Conservation (phyloP, 305 asterid genomes). For the Fraxinus sp. region DNA sequence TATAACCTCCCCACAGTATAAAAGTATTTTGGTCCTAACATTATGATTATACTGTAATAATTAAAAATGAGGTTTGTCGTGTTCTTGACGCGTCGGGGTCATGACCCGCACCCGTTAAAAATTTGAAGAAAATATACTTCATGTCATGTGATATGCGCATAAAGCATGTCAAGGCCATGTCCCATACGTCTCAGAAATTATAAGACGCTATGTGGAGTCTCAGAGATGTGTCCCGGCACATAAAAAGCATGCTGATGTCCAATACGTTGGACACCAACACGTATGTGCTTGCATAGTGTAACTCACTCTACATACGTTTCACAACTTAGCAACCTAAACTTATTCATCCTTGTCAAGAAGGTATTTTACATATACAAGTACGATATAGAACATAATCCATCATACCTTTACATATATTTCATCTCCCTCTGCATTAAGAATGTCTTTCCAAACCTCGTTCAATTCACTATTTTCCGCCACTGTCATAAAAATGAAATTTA, state of each 20-base stretch:
- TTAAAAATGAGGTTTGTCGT: background rate
- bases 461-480: slow-evolving; percentile 80
- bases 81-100: background rate
- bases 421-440: slow-evolving; percentile 87
- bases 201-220: background rate
- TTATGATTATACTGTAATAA: background rate
- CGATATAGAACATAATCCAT: background rate
- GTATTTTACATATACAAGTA: background rate
- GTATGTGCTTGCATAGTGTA: background rate
- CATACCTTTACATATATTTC: slow-evolving; percentile 90
- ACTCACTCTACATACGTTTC: background rate
- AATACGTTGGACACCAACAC: background rate
- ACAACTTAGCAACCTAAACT: background rate
- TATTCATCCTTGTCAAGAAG: background rate
- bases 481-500: slow-evolving; percentile 30
- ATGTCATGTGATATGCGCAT: background rate
- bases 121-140: background rate
- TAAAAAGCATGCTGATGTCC: background rate
- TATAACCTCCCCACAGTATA: background rate
- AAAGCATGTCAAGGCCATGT: background rate
- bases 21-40: background rate
- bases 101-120: background rate
- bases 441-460: slow-evolving; percentile 94
- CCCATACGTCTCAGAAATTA: background rate
- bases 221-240: background rate